Base-by-base conservation (phyloP, 768 basidiomycete genomes). In the Suillus lakei region DNA sequence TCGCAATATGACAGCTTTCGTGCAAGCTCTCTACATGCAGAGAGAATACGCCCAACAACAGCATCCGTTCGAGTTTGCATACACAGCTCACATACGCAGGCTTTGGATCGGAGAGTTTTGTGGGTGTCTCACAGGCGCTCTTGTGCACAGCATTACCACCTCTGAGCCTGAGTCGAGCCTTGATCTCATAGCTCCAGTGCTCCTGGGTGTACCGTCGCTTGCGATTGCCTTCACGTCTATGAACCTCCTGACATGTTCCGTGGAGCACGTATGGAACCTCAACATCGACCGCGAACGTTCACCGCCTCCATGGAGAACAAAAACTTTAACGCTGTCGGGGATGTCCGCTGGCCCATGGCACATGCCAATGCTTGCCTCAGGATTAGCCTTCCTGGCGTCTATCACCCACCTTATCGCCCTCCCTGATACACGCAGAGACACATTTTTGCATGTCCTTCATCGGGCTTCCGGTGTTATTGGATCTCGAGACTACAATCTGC, bases 381-480 rank as follows among this genome's bases (percentile, higher is more conserved):
- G 82, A 5, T 44, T 68, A 1, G 66, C 69, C 3, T 81, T 80
- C 67, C 72, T 83, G 4, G 66, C 70, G n/a, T 73, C 73, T n/a
- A 66, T 83, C 26, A 78, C 80, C 1, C 79, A 80, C 63, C 71
- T 83, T 8, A 72, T 76, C 6, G 63, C 81, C 36, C 75, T 63
- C 56, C 41, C 39, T 21, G 13, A 18, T 30, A 28, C 62, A 28
- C 26, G 43, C 1, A 13, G 55, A 30, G 48, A 59, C 8, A 38
- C 41, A 43, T 56, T 60, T 21, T 16, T 10, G 5, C 54, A 30
- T 30, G 3, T 16, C 3, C 12, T 3, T 5, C 16, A 12, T 32
- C 53, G 23, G 5, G 4, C 15, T 16, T 1, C 3, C 0, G 5
- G 36, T 9, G 1, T n/a, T 41, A 13, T 55, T 23, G 21, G 21